phyloP scores from a whole-genome alignment of 2,329 filamentous ascomycete genomes.

The Penicillium psychrosexuale region DNA sequence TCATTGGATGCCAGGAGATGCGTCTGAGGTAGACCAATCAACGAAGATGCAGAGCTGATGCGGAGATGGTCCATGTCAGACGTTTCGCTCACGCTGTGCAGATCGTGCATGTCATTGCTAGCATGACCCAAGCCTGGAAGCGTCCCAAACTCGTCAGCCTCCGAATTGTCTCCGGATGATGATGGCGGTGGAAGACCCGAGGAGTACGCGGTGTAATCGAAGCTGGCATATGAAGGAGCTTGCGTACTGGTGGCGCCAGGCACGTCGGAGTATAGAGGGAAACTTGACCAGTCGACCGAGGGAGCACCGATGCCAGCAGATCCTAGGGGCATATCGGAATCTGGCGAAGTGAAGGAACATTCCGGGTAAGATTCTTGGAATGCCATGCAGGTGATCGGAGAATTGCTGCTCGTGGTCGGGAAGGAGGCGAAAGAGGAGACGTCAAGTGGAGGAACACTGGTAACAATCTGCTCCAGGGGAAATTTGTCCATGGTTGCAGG shows the following conservation, averaged over 20 bases:
- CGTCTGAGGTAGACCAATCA: constrained; percentile 41
- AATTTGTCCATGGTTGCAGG: constrained; percentile 28
- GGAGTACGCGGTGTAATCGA: constrained; percentile 43
- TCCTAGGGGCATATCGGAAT: constrained; percentile 40
- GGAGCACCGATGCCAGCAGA: constrained; percentile 42
- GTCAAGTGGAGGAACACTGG: constrained; percentile 37
- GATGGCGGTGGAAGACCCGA: constrained; percentile 43
- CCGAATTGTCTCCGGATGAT: constrained; percentile 50
- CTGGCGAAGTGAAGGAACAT: constrained; percentile 43
- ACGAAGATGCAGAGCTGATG: constrained; percentile 44
- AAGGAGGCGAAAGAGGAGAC: constrained; percentile 39
- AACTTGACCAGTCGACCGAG: constrained; percentile 49
- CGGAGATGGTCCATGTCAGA: constrained; percentile 43
- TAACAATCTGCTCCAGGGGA: constrained; percentile 33
- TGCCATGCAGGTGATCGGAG: constrained; percentile 34
- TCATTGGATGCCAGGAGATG: constrained; percentile 42
- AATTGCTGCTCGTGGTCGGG: constrained; percentile 32
- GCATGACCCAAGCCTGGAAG: constrained; percentile 30
- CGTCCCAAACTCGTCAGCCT: constrained; percentile 45
- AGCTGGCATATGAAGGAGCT: constrained; percentile 46
- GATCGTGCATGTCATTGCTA: constrained; percentile 36
- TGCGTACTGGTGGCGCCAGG: constrained; percentile 43
- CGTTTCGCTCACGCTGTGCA: constrained; percentile 42
- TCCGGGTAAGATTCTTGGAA: constrained; percentile 41
- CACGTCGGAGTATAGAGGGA: constrained; percentile 42